Percentiles rank a stretch among this genome's conserved stretches.
These are phyloP conservation scores for Musa balbisiana DNA, from an alignment of 202 grass and related monocot genomes.

Conservation along the genomic window DNA sequence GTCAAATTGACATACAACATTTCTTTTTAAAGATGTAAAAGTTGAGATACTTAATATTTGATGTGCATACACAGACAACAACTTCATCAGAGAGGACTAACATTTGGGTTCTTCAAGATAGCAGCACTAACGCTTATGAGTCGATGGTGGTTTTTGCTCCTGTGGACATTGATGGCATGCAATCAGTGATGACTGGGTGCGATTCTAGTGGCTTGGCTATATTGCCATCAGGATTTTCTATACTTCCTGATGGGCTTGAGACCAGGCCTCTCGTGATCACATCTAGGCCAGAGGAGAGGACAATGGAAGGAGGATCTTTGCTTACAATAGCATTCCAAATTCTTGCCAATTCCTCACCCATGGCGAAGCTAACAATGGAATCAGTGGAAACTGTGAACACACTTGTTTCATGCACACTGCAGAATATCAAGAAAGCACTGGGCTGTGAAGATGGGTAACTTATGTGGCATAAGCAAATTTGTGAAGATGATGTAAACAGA, in stretches of 20 bases:
- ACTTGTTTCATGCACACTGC: constrained; percentile 43
- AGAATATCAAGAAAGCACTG: constrained; percentile 54
- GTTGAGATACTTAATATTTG: too few relatives aligned
- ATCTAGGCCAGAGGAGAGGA: constrained; percentile 25
- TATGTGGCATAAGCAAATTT: not conserved
- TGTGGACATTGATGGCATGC: constrained; percentile 37
- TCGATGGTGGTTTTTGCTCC: constrained; percentile 42
- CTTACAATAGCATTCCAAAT: constrained; percentile 60
- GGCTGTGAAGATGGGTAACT: constrained; percentile 33
- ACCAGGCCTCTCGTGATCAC: constrained; percentile 48
- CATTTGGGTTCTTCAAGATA: constrained; percentile 66
- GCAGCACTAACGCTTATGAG: constrained; percentile 50
- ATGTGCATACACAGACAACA: constrained; percentile 19
- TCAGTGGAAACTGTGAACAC: constrained; percentile 28
- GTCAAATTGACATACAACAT: too few relatives aligned
- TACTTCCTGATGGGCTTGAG: constrained; percentile 53
- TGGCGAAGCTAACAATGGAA: constrained; percentile 28
- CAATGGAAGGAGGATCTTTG: constrained; percentile 39
- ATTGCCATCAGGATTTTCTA: constrained; percentile 58
- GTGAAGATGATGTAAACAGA: not conserved
- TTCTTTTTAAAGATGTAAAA: too few relatives aligned
- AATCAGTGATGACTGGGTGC: constrained; percentile 47
- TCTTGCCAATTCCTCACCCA: constrained; percentile 30
- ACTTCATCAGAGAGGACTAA: constrained; percentile 24
- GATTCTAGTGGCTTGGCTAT: constrained; percentile 47